phyloP scores from a whole-genome alignment of 192 early-diverging fungal species.

The Geranomyces variabilis region DNA sequence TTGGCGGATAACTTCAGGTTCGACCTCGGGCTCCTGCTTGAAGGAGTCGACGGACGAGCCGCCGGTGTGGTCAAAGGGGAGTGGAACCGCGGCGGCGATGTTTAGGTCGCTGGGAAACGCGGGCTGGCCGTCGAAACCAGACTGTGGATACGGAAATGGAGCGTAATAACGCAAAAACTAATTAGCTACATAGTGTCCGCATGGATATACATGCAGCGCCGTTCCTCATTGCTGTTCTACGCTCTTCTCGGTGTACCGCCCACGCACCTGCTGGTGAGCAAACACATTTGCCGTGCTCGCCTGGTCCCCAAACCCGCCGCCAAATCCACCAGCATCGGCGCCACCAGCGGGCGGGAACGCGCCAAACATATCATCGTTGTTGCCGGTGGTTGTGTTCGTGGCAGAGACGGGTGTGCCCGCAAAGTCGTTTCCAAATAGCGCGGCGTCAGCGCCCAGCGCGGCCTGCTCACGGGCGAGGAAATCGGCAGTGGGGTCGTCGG shows the following conservation, averaged over 20 bases:
- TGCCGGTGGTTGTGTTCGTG: not conserved
- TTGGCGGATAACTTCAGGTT: conserved; percentile 36
- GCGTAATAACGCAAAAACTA: no score
- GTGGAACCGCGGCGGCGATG: conserved; percentile 6
- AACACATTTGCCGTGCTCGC: no score
- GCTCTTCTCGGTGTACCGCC: no score
- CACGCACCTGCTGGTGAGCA: no score
- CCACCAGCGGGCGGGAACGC: conserved; percentile 16
- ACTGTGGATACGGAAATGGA: not conserved
- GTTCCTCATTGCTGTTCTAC: not conserved
- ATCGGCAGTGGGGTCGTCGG: conserved; percentile 49
- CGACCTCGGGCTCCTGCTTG: conserved; percentile 20
- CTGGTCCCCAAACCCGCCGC: conserved; percentile 15
- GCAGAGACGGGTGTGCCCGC: conserved; percentile 1
- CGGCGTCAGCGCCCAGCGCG: conserved; percentile 56
- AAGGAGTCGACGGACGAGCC: conserved; percentile 15
- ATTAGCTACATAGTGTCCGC: not conserved
- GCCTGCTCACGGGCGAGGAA: conserved; percentile 60
- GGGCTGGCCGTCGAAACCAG: conserved; percentile 1
- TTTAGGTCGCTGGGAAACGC: conserved; percentile 14
- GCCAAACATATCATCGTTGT: not conserved
- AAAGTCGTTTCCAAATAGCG: conserved; percentile 51
- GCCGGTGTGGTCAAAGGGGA: conserved; percentile 23
- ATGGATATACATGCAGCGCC: not conserved
- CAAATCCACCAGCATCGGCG: conserved; percentile 3